Conservation (phyloP, 2,329 filamentous ascomycete genomes). For the Ascochyta lentis region DNA sequence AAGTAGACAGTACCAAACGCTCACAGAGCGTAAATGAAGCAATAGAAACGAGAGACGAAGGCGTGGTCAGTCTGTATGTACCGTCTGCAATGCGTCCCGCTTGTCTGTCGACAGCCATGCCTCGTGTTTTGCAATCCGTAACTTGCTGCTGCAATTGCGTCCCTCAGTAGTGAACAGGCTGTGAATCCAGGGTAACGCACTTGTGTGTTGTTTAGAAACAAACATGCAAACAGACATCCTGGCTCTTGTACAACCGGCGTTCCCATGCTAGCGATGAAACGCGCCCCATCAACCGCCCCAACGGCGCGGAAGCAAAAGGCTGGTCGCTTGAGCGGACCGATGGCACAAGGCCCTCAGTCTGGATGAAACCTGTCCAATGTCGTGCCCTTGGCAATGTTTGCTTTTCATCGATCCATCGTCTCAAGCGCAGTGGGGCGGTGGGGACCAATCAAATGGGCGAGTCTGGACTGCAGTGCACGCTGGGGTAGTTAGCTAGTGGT, state of each 20-base stretch:
- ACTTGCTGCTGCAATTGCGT: background rate
- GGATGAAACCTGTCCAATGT: constrained; percentile 6
- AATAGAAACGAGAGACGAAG: background rate
- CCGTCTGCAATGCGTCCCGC: background rate
- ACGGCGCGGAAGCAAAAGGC: background rate
- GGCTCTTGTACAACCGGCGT: background rate
- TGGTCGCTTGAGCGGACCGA: constrained; percentile 3
- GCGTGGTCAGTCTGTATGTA: background rate
- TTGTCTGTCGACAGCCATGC: background rate
- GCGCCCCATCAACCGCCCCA: constrained; percentile 2
- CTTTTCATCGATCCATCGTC: constrained; percentile 10
- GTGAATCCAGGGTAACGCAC: background rate
- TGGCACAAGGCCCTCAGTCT: background rate
- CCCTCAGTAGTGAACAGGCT: background rate
- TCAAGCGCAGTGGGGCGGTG: constrained; percentile 14
- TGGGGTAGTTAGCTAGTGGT: background rate
- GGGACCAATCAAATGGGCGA: constrained; percentile 9
- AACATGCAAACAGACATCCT: background rate
- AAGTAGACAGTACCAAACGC: constrained; percentile 9
- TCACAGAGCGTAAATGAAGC: constrained; percentile 1
- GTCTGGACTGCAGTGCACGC: constrained; percentile 10
- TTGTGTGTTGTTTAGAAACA: background rate
- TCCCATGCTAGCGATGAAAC: constrained; percentile 1
- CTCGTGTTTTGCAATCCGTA: background rate
- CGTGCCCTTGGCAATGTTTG: constrained; percentile 8